Evolutionary conservation across 2,329 filamentous ascomycete species (phyloP), one percentile per base, ranked within the genome.

Genomic region (Penicillium sp.): DNA sequence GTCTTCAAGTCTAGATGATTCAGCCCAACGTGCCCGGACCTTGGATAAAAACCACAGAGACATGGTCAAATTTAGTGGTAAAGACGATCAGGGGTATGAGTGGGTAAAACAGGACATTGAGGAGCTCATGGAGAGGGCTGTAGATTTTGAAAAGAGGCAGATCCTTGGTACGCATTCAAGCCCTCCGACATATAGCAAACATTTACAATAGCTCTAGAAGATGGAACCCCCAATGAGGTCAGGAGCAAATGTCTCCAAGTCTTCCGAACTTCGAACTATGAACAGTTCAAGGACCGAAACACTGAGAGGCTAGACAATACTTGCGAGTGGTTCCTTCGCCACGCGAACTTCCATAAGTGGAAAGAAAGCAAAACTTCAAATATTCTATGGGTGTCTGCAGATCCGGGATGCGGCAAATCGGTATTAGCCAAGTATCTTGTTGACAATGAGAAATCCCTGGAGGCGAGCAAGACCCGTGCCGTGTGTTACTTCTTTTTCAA

Each of bases 401-500:
- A 27, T 5, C 40, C 40, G 14, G 40, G 40, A 7, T 50, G 38
- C 22, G 52, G 52, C 13, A 55, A 55, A 47, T 55, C 52, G 1
- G 52, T 55, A 13, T 27, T 55, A 7, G 10, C 52, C 7, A 49
- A 38, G n/a, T 46, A 27, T 11, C 18, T 50, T 5, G 40, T 55
- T 32, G 52, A 55, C 18, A 36, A 49, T 13, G 36, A 27, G 2
- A 40, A 49, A n/a, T 16, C 5, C 18, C 24, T 43, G 21, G 5
- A 6, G 2, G 1, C 2, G 1, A 27, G 14, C 13, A 43, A 36
- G 5, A 16, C 7, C 1, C 14, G 31, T 22, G 34, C 32, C 7
- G n/a, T 51, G 4, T 55, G 47, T 29, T 55, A 51, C n/a, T 55
- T 55, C 38, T 55, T 55, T 31, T 55, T 55, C 44, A 47, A 47